Base-by-base conservation (phyloP, 768 basidiomycete genomes). In the Clitopilus passeckerianus region DNA sequence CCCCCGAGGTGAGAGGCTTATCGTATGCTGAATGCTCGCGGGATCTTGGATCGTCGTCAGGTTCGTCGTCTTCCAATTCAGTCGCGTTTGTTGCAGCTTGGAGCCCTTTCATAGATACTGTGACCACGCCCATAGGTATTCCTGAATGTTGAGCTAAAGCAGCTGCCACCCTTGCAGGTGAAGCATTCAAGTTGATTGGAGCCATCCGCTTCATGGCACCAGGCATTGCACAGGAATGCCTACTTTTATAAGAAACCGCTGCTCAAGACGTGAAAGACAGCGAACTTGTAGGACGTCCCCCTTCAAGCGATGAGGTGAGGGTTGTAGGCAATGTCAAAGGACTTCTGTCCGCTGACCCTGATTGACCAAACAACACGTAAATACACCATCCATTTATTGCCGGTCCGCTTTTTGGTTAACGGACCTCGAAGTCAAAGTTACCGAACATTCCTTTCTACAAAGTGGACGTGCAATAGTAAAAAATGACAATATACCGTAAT, bases 341-440 rank as follows among this genome's bases (percentile, higher is more conserved):
- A 12, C 46, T 16, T 50, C 6, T 16, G n/a, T 18, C 15, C 46
- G 46, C 20, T 50, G 46, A 50, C 46, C 46, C 46, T 50, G 46
- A 50, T 50, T 50, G 46, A 50, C 46, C 46, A 50, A 50, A 50
- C 46, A 50, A 50, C 46, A 50, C 46, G 46, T 50, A 50, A 50
- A 50, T 50, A 50, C 12, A 50, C 46, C 6, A 50, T 7, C 3
- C 22, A 20, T 50, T 50, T 12, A 50, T 41, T 41, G 37, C 37
- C n/a, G 20, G 46, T 50, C 46, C 46, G 20, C 22, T 50, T n/a
- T 50, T 30, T 30, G 4, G 27, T 30, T n/a, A n/a, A n/a, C 27
- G 27, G 27, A 30, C 27, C 3, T 30, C 4, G 27, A 30, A 30
- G 27, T 3, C 27, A 30, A 30, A 30, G 7, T 30, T 7, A 30